Percentiles rank a stretch among this genome's conserved stretches.
These are phyloP conservation scores for Annulohypoxylon truncatum DNA, from an alignment of 2,329 filamentous ascomycete species.

Conservation along the genomic window DNA sequence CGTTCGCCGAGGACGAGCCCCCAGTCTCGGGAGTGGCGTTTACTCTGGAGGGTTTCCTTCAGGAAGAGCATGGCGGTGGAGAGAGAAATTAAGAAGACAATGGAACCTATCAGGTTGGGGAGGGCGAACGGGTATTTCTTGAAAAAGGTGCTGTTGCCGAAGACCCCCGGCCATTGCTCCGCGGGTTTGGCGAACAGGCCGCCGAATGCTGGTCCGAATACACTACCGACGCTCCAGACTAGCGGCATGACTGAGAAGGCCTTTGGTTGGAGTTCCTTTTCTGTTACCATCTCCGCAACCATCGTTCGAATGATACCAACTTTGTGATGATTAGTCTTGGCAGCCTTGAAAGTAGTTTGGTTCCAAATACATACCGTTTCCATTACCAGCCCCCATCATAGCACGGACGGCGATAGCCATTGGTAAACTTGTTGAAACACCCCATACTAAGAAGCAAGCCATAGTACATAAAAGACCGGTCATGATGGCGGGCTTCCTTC, in stretches of 20 bases:
- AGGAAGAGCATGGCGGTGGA: slow-evolving; percentile 81
- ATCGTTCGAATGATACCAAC: slow-evolving; percentile 93
- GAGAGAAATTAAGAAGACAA: slow-evolving; percentile 83
- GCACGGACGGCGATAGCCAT: slow-evolving; percentile 85
- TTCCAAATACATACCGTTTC: slow-evolving; percentile 70
- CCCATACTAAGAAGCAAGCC: slow-evolving; percentile 83
- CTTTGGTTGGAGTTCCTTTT: slow-evolving; percentile 84
- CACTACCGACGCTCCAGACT: slow-evolving; percentile 86
- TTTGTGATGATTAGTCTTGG: slow-evolving; percentile 49
- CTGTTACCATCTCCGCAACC: slow-evolving; percentile 91
- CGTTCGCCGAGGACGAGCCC: slow-evolving; percentile 79
- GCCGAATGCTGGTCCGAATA: slow-evolving; percentile 89
- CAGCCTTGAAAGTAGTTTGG: background rate
- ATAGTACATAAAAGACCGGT: slow-evolving; percentile 81
- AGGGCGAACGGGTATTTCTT: slow-evolving; percentile 83
- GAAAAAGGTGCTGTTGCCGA: slow-evolving; percentile 75
- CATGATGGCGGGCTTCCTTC: slow-evolving; percentile 85
- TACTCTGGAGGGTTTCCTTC: slow-evolving; percentile 83
- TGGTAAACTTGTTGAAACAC: slow-evolving; percentile 79
- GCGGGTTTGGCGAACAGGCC: slow-evolving; percentile 87
- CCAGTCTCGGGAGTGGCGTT: slow-evolving; percentile 76
- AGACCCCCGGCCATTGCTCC: slow-evolving; percentile 76
- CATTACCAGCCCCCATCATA: slow-evolving; percentile 85
- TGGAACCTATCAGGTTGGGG: slow-evolving; percentile 82
- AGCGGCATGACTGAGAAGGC: slow-evolving; percentile 96